phyloP scores from a whole-genome alignment of 1,284 basidiomycete genomes.

The Pascua guehoae region DNA sequence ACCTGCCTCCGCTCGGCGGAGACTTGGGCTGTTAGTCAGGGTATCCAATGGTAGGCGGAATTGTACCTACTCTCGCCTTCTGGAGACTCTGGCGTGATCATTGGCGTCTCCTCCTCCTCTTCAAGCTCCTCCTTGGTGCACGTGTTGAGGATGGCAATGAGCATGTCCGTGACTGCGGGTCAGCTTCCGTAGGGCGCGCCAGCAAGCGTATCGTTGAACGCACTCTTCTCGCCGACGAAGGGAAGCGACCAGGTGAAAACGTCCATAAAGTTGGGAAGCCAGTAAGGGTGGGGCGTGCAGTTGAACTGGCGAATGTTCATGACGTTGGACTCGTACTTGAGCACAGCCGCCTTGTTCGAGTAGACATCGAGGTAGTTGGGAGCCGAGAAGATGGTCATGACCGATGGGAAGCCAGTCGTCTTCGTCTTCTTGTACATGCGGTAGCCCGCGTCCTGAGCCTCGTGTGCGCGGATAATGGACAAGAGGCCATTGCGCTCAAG shows the following conservation, averaged over 20 bases:
- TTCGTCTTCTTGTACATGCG: constrained; percentile 97
- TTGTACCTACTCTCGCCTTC: constrained; percentile 23
- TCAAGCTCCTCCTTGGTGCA: constrained; percentile 93
- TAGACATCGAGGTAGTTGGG: constrained; percentile 96
- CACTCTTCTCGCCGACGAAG: constrained; percentile 94
- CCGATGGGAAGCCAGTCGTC: constrained; percentile 82
- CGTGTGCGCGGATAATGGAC: constrained; percentile 92
- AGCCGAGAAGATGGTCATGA: constrained; percentile 95
- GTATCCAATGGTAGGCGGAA: background rate
- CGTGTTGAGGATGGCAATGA: constrained; percentile 88
- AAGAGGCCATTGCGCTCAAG: constrained; percentile 87
- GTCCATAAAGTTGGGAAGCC: constrained; percentile 98
- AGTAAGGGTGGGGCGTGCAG: constrained; percentile 91
- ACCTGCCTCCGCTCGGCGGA: constrained; percentile 69
- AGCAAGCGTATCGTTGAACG: constrained; percentile 32
- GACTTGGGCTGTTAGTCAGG: constrained; percentile 51
- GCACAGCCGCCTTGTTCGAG: constrained; percentile 93
- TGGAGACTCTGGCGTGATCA: constrained; percentile 43
- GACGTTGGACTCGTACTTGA: constrained; percentile 95
- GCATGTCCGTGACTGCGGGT: constrained; percentile 81
- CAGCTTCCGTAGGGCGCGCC: background rate
- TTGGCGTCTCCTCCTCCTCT: constrained; percentile 62
- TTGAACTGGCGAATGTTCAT: constrained; percentile 90
- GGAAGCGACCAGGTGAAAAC: constrained; percentile 99
- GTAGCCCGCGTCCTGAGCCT: constrained; percentile 92